Evolutionary conservation across 352 stramenopile genomes (phyloP).

Genomic region (Pythium myriotylum): DNA sequence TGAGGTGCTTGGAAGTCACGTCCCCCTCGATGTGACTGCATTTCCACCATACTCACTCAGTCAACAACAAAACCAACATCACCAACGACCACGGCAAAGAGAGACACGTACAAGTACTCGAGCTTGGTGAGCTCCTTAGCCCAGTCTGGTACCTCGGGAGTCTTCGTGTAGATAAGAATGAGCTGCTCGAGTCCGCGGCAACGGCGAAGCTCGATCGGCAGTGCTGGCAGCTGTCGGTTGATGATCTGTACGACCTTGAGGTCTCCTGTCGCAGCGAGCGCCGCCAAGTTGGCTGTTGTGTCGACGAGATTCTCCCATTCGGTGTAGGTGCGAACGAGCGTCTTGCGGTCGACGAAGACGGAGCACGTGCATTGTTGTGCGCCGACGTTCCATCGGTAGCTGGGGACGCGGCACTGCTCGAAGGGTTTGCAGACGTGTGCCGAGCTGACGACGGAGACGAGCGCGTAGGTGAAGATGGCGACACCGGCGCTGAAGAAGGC

Average conservation of each 20-base stretch:
- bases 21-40: constrained; percentile 19
- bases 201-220: constrained; percentile 11
- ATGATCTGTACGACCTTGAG: constrained; percentile 26
- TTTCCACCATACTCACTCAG: not conserved
- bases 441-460: constrained; percentile 7
- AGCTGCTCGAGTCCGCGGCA: constrained; percentile 10
- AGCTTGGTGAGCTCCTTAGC: constrained; percentile 18
- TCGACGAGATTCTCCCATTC: constrained; percentile 27
- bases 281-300: constrained; percentile 6
- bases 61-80: constrained; percentile 4
- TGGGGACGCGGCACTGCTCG: constrained; percentile 12
- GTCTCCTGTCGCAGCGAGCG: constrained; percentile 16
- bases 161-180: constrained; percentile 34
- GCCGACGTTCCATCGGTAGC: constrained; percentile 27
- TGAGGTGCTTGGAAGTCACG: constrained; percentile 6
- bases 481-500: constrained; percentile 8
- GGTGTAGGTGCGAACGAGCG: constrained; percentile 1
- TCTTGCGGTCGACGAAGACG: constrained; percentile 28
- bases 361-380: constrained; percentile 24
- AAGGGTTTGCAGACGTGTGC: not conserved
- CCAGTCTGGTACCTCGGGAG: constrained; percentile 17
- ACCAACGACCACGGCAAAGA: constrained; percentile 6
- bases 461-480: constrained; percentile 17
- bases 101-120: constrained; percentile 26
- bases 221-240: constrained; percentile 16